phyloP scores from a whole-genome alignment of 345 rosid genomes.

The Syzygium aqueum region DNA sequence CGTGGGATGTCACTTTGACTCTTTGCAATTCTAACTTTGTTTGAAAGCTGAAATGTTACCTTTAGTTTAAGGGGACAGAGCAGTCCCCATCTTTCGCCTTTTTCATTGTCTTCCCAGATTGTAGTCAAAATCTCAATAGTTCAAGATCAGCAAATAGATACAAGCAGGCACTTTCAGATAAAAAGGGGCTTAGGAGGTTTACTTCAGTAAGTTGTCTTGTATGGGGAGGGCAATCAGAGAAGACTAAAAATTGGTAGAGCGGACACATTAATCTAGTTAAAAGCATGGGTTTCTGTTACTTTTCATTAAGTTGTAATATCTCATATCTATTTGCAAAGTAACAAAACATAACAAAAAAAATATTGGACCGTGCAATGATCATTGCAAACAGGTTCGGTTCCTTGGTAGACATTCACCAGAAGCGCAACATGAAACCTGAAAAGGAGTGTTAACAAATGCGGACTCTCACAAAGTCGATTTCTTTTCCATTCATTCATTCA shows the following conservation, averaged over 20 bases:
- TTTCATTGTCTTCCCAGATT: neutral
- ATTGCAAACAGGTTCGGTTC: neutral
- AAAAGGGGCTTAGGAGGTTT: neutral
- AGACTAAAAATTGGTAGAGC: neutral
- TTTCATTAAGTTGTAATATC: neutral
- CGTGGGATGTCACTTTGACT: neutral
- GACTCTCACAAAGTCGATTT: neutral
- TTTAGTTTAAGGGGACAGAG: neutral
- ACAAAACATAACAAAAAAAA: neutral
- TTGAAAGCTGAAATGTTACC: neutral
- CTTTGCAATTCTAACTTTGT: neutral
- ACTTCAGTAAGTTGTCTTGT: neutral
- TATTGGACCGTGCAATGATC: neutral
- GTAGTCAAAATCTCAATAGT: neutral
- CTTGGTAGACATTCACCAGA: neutral
- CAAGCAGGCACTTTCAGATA: neutral
- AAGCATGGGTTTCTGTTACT: neutral
- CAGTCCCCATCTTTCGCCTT: neutral
- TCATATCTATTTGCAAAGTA: neutral
- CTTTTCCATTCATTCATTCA: neutral
- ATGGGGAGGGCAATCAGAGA: neutral
- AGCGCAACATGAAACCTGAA: neutral
- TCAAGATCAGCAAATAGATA: neutral
- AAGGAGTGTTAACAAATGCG: neutral
- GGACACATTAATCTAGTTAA: neutral